Conservation (phyloP, 306 rosid species). For the Lagenaria siceraria region DNA sequence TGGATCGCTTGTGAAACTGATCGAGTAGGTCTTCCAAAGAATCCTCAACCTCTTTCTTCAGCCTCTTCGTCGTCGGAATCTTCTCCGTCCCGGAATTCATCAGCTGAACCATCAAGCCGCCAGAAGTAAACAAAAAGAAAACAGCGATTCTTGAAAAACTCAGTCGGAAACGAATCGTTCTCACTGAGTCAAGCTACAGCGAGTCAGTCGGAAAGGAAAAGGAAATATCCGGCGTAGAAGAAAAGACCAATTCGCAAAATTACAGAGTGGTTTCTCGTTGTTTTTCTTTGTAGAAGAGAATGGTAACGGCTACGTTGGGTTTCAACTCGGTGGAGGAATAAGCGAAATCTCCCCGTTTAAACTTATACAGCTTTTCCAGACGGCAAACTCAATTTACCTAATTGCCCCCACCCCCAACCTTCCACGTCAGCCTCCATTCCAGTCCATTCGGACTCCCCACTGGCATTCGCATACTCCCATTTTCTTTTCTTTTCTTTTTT, state of each 20-base stretch:
- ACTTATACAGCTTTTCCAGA: not conserved
- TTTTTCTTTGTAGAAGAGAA: not conserved
- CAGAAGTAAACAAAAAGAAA: not conserved
- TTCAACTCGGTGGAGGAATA: conserved; percentile 4
- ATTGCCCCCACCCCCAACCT: not conserved
- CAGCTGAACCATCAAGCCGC: conserved; percentile 36
- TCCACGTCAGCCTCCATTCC: not conserved
- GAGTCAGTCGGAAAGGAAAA: not conserved
- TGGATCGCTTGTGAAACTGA: conserved; percentile 53
- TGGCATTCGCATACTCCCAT: too few species aligned
- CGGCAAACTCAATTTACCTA: not conserved
- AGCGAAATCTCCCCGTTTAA: not conserved
- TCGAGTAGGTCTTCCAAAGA: conserved; percentile 39
- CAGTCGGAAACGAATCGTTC: not conserved
- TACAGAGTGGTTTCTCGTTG: not conserved
- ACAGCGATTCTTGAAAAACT: not conserved
- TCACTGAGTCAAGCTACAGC: not conserved
- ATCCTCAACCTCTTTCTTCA: conserved; percentile 70
- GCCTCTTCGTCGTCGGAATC: conserved; percentile 25
- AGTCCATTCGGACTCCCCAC: not conserved
- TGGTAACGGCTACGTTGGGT: conserved; percentile 7
- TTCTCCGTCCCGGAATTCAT: conserved; percentile 41
- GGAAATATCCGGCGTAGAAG: not conserved
- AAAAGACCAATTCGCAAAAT: not conserved
- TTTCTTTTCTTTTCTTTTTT: too few species aligned